These are phyloP conservation scores for Apiospora malaysiana DNA, from an alignment of 2,329 filamentous ascomycete species.

Conservation along the genomic window DNA sequence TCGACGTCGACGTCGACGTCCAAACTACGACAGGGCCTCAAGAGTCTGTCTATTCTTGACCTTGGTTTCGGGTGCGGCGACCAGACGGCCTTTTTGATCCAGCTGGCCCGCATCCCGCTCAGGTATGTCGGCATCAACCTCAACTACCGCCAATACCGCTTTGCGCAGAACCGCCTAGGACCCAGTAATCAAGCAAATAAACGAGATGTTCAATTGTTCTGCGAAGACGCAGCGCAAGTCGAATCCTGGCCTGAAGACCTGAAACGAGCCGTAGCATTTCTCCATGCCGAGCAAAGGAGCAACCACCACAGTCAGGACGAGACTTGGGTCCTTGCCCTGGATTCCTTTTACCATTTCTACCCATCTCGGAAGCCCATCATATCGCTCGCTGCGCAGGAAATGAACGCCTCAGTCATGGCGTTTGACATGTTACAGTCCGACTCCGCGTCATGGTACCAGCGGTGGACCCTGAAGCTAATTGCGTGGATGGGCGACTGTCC, in stretches of 20 bases:
- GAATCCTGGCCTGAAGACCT: background rate
- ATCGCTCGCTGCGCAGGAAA: conserved; percentile 43
- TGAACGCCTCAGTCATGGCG: conserved; percentile 58
- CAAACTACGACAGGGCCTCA: background rate
- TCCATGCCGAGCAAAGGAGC: background rate
- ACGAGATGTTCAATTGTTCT: conserved; percentile 46
- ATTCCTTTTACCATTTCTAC: conserved; percentile 62
- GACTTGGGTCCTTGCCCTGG: conserved; percentile 60
- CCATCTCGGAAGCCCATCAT: conserved; percentile 57
- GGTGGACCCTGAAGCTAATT: conserved; percentile 46
- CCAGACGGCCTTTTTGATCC: conserved; percentile 55
- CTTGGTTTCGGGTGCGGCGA: conserved; percentile 66
- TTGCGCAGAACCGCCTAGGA: conserved; percentile 9
- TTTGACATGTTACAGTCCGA: conserved; percentile 57
- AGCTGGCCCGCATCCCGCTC: conserved; percentile 36
- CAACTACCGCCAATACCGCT: conserved; percentile 28
- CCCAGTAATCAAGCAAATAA: background rate
- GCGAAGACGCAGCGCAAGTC: conserved; percentile 56
- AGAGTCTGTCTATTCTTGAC: conserved; percentile 49
- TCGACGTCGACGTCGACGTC: background rate
- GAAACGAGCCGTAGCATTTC: background rate
- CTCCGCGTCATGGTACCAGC: conserved; percentile 36
- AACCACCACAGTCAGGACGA: conserved; percentile 29
- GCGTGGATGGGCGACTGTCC: conserved; percentile 56
- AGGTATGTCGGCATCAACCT: conserved; percentile 61